A percentile compares a stretch with the other conserved stretches of the same genome.
These are phyloP conservation scores for Bruguiera gymnorhiza DNA, from an alignment of 345 rosid genomes.

Conservation along the genomic window DNA sequence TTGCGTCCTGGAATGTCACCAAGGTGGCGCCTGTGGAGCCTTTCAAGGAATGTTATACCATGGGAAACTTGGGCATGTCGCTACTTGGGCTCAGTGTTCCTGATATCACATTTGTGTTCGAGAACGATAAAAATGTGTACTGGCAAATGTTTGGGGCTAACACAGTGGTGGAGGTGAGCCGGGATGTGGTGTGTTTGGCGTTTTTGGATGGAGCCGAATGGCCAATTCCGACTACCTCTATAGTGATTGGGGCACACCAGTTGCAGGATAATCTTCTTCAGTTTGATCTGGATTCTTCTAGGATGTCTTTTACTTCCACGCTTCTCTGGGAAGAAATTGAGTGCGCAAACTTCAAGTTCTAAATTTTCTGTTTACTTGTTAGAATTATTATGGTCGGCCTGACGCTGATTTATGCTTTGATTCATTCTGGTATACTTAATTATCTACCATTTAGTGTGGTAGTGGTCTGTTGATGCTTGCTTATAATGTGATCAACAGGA, in stretches of 20 bases:
- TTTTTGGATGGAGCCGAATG: constrained; percentile 18
- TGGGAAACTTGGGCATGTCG: constrained; percentile 1
- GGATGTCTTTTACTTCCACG: constrained; percentile 13
- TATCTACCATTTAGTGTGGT: too few relatives aligned
- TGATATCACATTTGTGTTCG: constrained; percentile 19
- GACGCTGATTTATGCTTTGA: not conserved
- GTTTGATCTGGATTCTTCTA: constrained; percentile 15
- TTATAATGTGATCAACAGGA: too few relatives aligned
- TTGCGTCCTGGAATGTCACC: constrained; percentile 4
- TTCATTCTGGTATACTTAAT: not conserved
- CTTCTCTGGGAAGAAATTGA: constrained; percentile 10
- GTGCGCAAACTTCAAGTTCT: constrained; percentile 25
- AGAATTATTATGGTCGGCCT: too few relatives aligned
- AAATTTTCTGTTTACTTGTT: not conserved
- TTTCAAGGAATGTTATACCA: constrained; percentile 16
- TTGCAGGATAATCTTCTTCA: constrained; percentile 15
- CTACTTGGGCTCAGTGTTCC: constrained; percentile 18
- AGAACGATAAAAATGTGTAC: constrained; percentile 9
- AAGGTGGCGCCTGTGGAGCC: constrained; percentile 19
- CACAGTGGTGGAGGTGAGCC: constrained; percentile 24
- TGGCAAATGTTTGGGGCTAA: constrained; percentile 30
- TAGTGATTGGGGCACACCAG: constrained; percentile 22
- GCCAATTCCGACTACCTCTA: not conserved
- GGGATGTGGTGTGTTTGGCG: constrained; percentile 24
- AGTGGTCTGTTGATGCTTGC: too few relatives aligned